Evolutionary conservation across 305 asterid species (phyloP).

Genomic region (Fraxinus ornus): DNA sequence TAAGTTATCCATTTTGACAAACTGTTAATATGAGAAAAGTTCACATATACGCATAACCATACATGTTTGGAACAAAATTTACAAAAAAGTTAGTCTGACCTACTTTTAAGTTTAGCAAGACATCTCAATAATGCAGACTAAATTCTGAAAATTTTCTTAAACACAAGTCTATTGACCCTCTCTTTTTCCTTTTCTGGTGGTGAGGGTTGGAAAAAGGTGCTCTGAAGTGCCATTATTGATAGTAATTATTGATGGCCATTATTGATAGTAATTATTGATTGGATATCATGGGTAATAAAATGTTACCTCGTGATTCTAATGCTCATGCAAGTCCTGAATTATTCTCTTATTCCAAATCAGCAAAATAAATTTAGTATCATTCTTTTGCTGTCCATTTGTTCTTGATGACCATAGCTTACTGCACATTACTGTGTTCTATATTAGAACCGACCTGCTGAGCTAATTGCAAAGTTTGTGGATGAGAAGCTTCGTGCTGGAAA

Average conservation of each 20-base stretch:
- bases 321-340: not conserved
- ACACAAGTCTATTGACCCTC: not conserved
- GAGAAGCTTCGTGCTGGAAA: slow-evolving; percentile 96
- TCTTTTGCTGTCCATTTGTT: not conserved
- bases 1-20: not conserved
- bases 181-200: not conserved
- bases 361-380: not conserved
- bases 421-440: slow-evolving; percentile 17
- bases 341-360: not conserved
- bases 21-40: not conserved
- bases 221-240: not conserved
- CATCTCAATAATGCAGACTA: not conserved
- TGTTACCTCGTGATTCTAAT: not conserved
- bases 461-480: slow-evolving; percentile 89
- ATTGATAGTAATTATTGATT: not conserved
- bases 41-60: not conserved
- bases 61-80: not conserved
- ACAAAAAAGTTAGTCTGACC: not conserved
- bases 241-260: not conserved
- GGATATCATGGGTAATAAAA: not conserved
- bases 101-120: not conserved
- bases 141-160: not conserved
- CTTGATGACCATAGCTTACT: slow-evolving; percentile 7
- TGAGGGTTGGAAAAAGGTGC: not conserved
- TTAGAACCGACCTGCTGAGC: slow-evolving; percentile 98